phyloP scores from a whole-genome alignment of 306 rosid species.

The Mucuna pruriens region DNA sequence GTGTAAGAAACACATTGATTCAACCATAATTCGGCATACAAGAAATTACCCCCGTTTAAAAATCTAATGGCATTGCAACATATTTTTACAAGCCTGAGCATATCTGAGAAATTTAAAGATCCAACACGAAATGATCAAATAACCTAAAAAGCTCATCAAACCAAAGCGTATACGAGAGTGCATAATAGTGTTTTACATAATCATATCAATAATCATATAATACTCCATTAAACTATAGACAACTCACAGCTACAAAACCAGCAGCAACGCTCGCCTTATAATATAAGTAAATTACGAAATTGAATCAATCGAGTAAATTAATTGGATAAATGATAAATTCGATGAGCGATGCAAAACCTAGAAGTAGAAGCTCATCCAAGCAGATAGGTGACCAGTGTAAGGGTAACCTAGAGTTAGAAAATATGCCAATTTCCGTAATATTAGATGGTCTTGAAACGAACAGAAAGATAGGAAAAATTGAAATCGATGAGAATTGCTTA shows the following conservation, averaged over 20 bases:
- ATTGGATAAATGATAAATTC: neutral
- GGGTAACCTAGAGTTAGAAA: neutral
- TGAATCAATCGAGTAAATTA: neutral
- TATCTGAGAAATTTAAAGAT: neutral
- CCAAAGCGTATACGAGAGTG: neutral
- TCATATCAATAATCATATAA: conserved; percentile 7
- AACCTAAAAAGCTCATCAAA: neutral
- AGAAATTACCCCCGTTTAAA: neutral
- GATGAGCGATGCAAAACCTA: neutral
- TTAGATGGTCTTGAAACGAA: neutral
- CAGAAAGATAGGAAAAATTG: neutral
- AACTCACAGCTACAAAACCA: neutral
- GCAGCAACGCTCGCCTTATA: neutral
- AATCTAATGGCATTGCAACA: neutral
- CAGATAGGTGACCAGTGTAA: neutral
- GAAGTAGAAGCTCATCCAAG: neutral
- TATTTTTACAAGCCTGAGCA: conserved; percentile 6
- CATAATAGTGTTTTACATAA: neutral
- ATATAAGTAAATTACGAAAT: neutral
- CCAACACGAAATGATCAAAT: neutral
- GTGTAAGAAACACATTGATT: neutral
- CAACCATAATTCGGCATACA: neutral
- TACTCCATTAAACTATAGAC: neutral
- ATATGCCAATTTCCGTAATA: neutral
- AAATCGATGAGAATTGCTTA: neutral